Percentiles rank a stretch among this genome's conserved stretches.
Conservation (phyloP, 23 red algal genomes). For the Gracilaria vermiculophylla region DNA sequence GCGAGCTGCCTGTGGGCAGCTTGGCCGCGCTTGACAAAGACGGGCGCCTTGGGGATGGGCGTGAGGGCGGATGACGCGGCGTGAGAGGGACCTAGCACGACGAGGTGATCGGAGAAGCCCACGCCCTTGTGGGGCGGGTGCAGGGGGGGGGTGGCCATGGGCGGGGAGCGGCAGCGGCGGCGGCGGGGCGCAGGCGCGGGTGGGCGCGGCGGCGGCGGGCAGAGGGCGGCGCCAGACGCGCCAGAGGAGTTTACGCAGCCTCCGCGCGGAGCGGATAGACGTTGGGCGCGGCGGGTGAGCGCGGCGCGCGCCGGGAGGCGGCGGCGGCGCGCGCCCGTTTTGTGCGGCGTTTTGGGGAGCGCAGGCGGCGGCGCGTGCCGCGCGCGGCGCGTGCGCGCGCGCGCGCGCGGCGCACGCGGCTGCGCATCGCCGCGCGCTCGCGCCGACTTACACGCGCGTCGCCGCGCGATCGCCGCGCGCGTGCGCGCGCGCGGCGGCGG, state of each 20-base stretch:
- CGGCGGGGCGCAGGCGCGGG: too few relatives aligned
- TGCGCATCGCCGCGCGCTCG: background rate
- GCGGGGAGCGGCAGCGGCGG: background rate
- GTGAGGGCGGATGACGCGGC: background rate
- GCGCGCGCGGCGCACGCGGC: too few relatives aligned
- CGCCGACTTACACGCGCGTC: too few relatives aligned
- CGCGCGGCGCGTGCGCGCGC: background rate
- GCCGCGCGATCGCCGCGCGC: too few relatives aligned
- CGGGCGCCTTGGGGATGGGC: background rate
- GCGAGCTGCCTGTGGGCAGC: background rate
- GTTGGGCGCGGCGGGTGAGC: background rate
- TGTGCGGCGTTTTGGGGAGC: background rate
- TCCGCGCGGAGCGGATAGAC: background rate
- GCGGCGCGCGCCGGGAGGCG: background rate
- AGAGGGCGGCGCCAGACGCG: background rate
- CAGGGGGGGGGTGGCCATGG: background rate
- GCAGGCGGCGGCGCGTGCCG: background rate
- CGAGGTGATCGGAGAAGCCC: conserved; percentile 10
- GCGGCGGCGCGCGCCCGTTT: too few relatives aligned
- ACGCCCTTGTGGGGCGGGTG: background rate
- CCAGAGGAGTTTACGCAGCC: background rate
- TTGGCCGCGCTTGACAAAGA: conserved; percentile 5
- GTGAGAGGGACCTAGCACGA: background rate
- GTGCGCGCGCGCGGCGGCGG: too few relatives aligned
- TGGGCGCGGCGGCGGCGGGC: background rate